A percentile compares a stretch with the other conserved stretches of the same genome.
phyloP scores from a whole-genome alignment of 1,284 basidiomycete species.

The Sporisorium graminicola region DNA sequence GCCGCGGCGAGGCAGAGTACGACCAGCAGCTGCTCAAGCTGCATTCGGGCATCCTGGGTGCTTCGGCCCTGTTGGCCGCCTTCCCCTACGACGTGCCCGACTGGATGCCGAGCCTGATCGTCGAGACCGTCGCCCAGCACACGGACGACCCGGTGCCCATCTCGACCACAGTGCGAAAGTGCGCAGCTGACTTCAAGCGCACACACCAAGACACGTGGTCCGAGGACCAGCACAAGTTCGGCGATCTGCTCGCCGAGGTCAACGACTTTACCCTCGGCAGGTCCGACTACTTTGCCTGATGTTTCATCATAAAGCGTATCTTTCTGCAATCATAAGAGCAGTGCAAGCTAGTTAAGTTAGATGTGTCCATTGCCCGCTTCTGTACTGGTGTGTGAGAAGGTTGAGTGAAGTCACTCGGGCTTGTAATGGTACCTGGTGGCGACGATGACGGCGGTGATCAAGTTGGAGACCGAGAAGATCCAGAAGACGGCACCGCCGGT shows the following conservation, averaged over 20 bases:
- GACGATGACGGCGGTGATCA: conserved; percentile 45
- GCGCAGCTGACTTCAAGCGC: conserved; percentile 88
- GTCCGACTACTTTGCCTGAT: conserved; percentile 66
- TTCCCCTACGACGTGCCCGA: conserved; percentile 87
- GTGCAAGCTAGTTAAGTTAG: no score
- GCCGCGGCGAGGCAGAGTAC: conserved; percentile 76
- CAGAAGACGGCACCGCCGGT: conserved; percentile 63
- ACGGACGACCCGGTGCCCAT: conserved; percentile 92
- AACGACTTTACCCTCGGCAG: conserved; percentile 66
- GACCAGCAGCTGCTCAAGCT: conserved; percentile 80
- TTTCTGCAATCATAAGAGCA: neutral
- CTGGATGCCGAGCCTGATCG: conserved; percentile 84
- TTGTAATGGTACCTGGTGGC: conserved; percentile 47
- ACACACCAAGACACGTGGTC: conserved; percentile 81
- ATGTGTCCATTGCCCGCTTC: neutral
- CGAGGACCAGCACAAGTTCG: conserved; percentile 89
- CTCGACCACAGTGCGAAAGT: conserved; percentile 87
- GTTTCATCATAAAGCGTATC: no score
- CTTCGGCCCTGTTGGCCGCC: conserved; percentile 82
- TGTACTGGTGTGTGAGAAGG: no score
- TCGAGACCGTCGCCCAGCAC: conserved; percentile 77
- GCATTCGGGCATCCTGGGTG: conserved; percentile 89
- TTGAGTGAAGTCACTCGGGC: conserved; percentile 10
- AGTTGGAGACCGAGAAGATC: conserved; percentile 52
- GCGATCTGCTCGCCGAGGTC: conserved; percentile 72